phyloP scores from a whole-genome alignment of 2,329 filamentous ascomycete species.

The Fusarium nisikadoi region DNA sequence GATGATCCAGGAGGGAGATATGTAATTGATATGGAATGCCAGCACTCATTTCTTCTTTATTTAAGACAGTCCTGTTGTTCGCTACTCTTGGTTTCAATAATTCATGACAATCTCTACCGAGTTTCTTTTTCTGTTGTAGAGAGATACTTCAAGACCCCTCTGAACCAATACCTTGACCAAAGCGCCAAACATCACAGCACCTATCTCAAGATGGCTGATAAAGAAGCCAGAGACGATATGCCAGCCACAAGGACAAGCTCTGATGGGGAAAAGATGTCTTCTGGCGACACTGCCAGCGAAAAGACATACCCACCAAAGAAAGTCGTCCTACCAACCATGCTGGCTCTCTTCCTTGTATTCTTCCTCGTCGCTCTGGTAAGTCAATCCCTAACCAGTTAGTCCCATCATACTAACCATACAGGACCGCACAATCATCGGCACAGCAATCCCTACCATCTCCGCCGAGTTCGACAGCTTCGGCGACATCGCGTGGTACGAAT shows the following conservation, averaged over 20 bases:
- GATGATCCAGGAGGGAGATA: not conserved
- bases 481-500: slow-evolving; percentile 30
- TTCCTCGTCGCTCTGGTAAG: slow-evolving; percentile 20
- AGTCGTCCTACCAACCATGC: slow-evolving; percentile 20
- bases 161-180: fast-evolving
- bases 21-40: slow-evolving; percentile 2
- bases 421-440: slow-evolving; percentile 27
- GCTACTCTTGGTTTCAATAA: not conserved
- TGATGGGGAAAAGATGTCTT: not conserved
- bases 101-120: fast-evolving
- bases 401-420: no score
- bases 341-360: slow-evolving; percentile 15
- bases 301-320: slow-evolving; percentile 21
- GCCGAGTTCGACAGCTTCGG: slow-evolving; percentile 27
- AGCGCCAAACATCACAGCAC: not conserved
- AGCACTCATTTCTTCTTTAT: not conserved
- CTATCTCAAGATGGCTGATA: not conserved
- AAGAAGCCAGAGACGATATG: not conserved
- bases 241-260: no score
- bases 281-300: not conserved
- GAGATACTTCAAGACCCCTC: not conserved
- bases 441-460: slow-evolving; percentile 27
- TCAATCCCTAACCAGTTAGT: no score
- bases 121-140: not conserved
- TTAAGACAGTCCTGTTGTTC: not conserved